phyloP scores from a whole-genome alignment of 1,284 basidiomycete genomes.

The Trametes sp. region DNA sequence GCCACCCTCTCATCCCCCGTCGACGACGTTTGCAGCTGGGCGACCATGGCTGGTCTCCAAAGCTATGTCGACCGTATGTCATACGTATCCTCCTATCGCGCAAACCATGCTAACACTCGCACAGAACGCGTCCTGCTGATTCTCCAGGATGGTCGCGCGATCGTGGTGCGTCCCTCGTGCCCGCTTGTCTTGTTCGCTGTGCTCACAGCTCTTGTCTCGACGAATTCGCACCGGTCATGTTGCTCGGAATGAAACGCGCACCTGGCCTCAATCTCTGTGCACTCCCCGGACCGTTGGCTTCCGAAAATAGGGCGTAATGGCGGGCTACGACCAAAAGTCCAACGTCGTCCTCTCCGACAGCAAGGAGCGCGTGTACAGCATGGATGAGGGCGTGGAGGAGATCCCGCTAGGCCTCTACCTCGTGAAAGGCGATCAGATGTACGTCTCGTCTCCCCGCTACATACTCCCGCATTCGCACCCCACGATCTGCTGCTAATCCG shows the following conservation, averaged over 20 bases:
- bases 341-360: slow-evolving; percentile 93
- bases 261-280: not conserved
- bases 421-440: slow-evolving; percentile 99
- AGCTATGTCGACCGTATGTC: slow-evolving; percentile 84
- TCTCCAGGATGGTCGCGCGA: slow-evolving; percentile 90
- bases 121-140: slow-evolving; percentile 85
- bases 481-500: slow-evolving; percentile 1
- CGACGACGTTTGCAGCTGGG: slow-evolving; percentile 20
- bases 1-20: slow-evolving; percentile 6
- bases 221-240: not conserved
- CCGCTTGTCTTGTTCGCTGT: not conserved
- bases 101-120: not conserved
- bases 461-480: not conserved
- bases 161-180: slow-evolving; percentile 64
- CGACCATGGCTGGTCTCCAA: slow-evolving; percentile 79
- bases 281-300: slow-evolving; percentile 5
- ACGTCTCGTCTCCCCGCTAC: slow-evolving; percentile 38
- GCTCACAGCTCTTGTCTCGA: not conserved
- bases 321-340: slow-evolving; percentile 92
- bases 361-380: slow-evolving; percentile 89
- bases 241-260: not conserved
- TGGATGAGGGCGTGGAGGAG: slow-evolving; percentile 94
- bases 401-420: slow-evolving; percentile 96
- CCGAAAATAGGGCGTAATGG: slow-evolving; percentile 75
- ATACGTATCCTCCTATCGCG: not conserved